Conservation (phyloP, 148 eudicot species). For the Cornus controversa region DNA sequence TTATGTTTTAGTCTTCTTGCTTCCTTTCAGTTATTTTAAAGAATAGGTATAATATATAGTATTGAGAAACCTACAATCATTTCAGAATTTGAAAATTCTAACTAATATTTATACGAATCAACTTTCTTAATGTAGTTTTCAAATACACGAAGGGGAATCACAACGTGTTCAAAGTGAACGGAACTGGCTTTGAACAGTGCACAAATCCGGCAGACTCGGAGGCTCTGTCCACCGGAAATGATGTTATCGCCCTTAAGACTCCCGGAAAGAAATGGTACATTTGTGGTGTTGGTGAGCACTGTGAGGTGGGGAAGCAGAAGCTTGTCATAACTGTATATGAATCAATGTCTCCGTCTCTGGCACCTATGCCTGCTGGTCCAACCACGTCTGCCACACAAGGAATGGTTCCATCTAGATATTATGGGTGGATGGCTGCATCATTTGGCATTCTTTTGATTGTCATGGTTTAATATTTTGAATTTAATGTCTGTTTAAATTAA, state of each 20-base stretch:
- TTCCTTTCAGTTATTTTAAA: too few relatives aligned
- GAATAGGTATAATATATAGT: too few relatives aligned
- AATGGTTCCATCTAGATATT: neutral
- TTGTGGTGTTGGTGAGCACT: slow-evolving; percentile 25
- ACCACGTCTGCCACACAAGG: neutral
- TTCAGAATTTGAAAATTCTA: too few relatives aligned
- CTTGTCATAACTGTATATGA: slow-evolving; percentile 25
- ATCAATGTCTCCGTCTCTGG: neutral
- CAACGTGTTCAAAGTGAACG: slow-evolving; percentile 27
- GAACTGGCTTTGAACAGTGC: slow-evolving; percentile 12
- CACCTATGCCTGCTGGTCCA: too few relatives aligned
- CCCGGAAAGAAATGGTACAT: slow-evolving; percentile 39
- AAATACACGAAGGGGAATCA: slow-evolving; percentile 15
- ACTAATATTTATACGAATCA: too few relatives aligned
- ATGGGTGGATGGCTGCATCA: neutral
- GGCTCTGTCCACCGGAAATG: slow-evolving; percentile 20
- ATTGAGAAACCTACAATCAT: too few relatives aligned
- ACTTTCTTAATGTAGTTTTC: slow-evolving; percentile 16
- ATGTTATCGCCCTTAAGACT: slow-evolving; percentile 18
- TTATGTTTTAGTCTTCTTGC: too few relatives aligned
- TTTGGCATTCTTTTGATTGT: neutral
- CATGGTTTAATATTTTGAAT: neutral
- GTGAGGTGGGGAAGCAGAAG: slow-evolving; percentile 21
- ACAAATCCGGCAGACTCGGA: neutral
- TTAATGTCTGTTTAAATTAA: neutral